Conservation (phyloP, 116 monocot species). For the Trichopus zeylanicus region DNA sequence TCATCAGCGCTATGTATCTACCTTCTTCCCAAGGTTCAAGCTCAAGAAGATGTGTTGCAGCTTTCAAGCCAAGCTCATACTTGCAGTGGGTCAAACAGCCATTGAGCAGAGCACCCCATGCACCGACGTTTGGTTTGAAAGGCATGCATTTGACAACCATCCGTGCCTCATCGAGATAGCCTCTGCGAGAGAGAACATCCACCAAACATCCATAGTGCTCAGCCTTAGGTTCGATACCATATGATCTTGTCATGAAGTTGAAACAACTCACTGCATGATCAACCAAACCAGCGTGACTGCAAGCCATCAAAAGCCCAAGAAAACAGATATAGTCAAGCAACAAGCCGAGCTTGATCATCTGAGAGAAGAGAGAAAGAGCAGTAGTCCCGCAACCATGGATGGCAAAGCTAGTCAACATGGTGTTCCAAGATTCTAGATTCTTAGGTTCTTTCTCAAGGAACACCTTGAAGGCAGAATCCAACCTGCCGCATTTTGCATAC, state of each 20-base stretch:
- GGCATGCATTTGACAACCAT: constrained; percentile 26
- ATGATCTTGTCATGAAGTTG: constrained; percentile 20
- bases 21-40: constrained; percentile 32
- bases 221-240: constrained; percentile 16
- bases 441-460: constrained; percentile 13
- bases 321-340: constrained; percentile 39
- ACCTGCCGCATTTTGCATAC: constrained; percentile 45
- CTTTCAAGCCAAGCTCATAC: constrained; percentile 29
- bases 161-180: constrained; percentile 36
- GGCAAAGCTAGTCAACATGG: constrained; percentile 36
- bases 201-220: constrained; percentile 49
- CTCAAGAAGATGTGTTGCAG: constrained; percentile 21
- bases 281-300: constrained; percentile 33
- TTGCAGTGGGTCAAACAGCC: constrained; percentile 30
- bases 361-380: constrained; percentile 33
- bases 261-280: constrained; percentile 26
- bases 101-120: constrained; percentile 39
- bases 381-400: constrained; percentile 19
- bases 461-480: constrained; percentile 19
- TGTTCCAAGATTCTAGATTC: constrained; percentile 46
- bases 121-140: constrained; percentile 20
- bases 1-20: constrained; percentile 27
- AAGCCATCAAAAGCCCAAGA: constrained; percentile 33
- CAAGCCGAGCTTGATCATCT: constrained; percentile 36
- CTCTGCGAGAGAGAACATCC: constrained; percentile 30